Conservation (phyloP, 2,329 filamentous ascomycete genomes). For the Aotearoamyces nothofagi region DNA sequence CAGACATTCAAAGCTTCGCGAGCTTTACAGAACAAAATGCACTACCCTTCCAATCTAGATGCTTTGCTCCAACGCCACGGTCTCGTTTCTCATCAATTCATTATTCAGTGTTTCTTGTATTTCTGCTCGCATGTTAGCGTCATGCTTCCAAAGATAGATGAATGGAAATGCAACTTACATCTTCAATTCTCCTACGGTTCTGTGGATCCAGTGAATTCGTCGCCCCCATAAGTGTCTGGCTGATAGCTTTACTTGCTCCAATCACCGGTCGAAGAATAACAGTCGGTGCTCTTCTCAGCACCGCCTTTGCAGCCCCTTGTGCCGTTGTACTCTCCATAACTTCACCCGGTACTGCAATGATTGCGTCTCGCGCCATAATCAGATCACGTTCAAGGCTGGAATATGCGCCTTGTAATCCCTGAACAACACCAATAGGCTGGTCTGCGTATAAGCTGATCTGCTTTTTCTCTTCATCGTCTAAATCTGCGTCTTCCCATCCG, state of each 20-base stretch:
- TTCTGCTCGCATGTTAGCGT: slow-evolving; percentile 12
- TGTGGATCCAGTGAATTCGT: slow-evolving; percentile 81
- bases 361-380: slow-evolving; percentile 73
- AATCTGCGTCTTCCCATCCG: slow-evolving; percentile 36
- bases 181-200: slow-evolving; percentile 68
- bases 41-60: no score
- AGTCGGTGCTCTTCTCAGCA: slow-evolving; percentile 74
- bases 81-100: not conserved
- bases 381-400: slow-evolving; percentile 73
- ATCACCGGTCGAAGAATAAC: slow-evolving; percentile 84
- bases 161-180: slow-evolving; percentile 50
- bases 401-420: slow-evolving; percentile 74
- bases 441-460: slow-evolving; percentile 87
- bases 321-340: slow-evolving; percentile 77
- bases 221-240: slow-evolving; percentile 79
- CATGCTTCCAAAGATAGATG: slow-evolving; percentile 2
- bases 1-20: no score
- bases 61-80: not conserved
- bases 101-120: slow-evolving; percentile 20
- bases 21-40: no score
- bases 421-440: slow-evolving; percentile 77
- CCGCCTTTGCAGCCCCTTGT: slow-evolving; percentile 61
- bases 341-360: slow-evolving; percentile 87
- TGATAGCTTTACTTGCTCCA: slow-evolving; percentile 76
- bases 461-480: slow-evolving; percentile 55